Percentiles rank a stretch among this genome's conserved stretches.
phyloP scores from a whole-genome alignment of 768 basidiomycete genomes.

The Neoboletus brunneissimus region DNA sequence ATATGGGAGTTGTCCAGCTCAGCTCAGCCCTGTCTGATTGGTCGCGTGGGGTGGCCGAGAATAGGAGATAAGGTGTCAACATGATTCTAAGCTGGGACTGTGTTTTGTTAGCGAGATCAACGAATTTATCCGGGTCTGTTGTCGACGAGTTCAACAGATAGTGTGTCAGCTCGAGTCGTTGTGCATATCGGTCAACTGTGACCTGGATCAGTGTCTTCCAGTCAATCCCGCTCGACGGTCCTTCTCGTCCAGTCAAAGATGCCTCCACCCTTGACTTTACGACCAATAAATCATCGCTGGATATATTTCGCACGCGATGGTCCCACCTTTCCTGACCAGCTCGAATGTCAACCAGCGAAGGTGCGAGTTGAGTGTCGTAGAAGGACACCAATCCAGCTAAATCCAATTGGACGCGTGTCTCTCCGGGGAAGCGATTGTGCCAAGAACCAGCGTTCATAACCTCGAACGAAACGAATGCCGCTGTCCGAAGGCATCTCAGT shows the following conservation, averaged over 20 bases:
- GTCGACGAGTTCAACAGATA: constrained; percentile 19
- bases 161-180: no score
- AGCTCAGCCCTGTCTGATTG: neutral
- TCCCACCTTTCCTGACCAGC: constrained; percentile 26
- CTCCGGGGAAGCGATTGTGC: constrained; percentile 36
- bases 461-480: neutral
- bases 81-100: constrained; percentile 27
- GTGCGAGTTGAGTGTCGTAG: constrained; percentile 33
- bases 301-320: constrained; percentile 32
- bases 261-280: constrained; percentile 8
- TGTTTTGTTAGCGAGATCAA: constrained; percentile 8
- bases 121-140: neutral
- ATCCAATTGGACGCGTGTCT: constrained; percentile 35
- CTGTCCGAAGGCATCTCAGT: neutral
- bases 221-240: no score
- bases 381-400: constrained; percentile 35
- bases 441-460: constrained; percentile 24
- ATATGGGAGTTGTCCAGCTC: constrained; percentile 33
- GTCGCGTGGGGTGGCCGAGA: constrained; percentile 6
- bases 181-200: no score
- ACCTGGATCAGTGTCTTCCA: no score
- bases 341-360: constrained; percentile 30
- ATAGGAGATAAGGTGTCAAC: constrained; percentile 31
- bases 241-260: constrained; percentile 10
- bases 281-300: constrained; percentile 18